Conservation (phyloP, 2,329 filamentous ascomycete genomes). For the Fusarium ramigenum region DNA sequence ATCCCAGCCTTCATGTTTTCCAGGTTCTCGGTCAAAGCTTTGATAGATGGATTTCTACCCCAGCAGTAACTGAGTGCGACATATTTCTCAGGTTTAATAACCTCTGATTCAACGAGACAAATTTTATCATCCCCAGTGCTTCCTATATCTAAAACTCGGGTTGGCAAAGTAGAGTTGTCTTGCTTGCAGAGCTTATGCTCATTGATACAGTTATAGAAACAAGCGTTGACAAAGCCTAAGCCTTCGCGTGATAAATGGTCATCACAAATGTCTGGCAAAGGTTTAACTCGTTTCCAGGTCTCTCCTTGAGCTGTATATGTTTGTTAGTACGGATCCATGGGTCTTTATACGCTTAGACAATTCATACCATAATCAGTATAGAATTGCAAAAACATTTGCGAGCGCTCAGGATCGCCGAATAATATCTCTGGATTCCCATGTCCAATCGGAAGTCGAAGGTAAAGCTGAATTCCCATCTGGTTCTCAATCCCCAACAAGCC, state of each 20-base stretch:
- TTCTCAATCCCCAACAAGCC: not conserved
- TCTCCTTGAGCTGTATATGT: not conserved
- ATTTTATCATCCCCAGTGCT: not conserved
- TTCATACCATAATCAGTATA: conserved; percentile 16
- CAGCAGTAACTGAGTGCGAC: conserved; percentile 37
- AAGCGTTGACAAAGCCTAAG: conserved; percentile 16
- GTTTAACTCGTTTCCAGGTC: conserved; percentile 7
- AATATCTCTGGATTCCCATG: conserved; percentile 27
- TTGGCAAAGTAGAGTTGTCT: not conserved
- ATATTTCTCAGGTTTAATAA: not conserved
- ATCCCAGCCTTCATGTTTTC: conserved; percentile 11
- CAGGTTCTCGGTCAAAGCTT: not conserved
- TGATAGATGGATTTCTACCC: conserved; percentile 9
- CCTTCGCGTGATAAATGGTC: conserved; percentile 20
- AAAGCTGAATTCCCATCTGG: not conserved
- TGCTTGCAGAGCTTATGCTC: conserved; percentile 7
- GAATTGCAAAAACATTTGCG: conserved; percentile 10
- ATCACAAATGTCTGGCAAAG: conserved; percentile 22
- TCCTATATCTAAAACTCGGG: conserved; percentile 27
- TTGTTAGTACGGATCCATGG: not conserved
- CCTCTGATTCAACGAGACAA: not conserved
- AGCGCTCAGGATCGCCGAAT: not conserved
- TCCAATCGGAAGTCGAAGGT: conserved; percentile 13
- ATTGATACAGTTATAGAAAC: conserved; percentile 9
- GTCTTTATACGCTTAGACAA: fast-evolving